Evolutionary conservation across 768 basidiomycete genomes (phyloP).

Genomic region (Mycena galopus): DNA sequence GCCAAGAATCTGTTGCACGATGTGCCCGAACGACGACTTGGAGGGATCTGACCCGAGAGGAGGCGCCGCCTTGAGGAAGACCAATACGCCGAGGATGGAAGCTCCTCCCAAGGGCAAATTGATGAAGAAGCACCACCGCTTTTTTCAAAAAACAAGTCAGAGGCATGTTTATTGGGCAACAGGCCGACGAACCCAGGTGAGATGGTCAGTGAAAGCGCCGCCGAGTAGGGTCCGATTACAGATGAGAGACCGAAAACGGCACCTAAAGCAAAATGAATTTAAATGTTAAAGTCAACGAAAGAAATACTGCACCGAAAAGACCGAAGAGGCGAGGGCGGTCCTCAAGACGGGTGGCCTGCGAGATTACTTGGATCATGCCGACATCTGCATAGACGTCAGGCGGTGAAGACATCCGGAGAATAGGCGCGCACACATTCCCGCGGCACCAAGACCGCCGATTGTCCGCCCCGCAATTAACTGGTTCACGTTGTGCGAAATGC

Average conservation of each 20-base stretch:
- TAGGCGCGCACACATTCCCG: neutral
- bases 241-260: neutral
- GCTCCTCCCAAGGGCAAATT: neutral
- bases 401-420: too few species aligned
- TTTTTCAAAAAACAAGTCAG: neutral
- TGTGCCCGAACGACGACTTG: neutral
- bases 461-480: neutral
- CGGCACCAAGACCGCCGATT: neutral
- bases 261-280: too few species aligned
- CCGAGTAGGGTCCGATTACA: neutral
- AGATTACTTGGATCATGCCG: neutral
- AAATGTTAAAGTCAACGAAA: too few species aligned
- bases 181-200: neutral
- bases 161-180: neutral
- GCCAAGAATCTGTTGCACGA: neutral
- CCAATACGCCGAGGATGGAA: neutral
- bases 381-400: neutral
- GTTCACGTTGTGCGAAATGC: neutral
- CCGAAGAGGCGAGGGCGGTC: neutral
- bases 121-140: neutral
- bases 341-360: neutral
- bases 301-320: neutral
- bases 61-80: neutral
- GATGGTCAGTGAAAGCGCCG: neutral
- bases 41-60: neutral